Base-by-base conservation (phyloP, 257 asterid genomes). In the Haberlea rhodopensis region DNA sequence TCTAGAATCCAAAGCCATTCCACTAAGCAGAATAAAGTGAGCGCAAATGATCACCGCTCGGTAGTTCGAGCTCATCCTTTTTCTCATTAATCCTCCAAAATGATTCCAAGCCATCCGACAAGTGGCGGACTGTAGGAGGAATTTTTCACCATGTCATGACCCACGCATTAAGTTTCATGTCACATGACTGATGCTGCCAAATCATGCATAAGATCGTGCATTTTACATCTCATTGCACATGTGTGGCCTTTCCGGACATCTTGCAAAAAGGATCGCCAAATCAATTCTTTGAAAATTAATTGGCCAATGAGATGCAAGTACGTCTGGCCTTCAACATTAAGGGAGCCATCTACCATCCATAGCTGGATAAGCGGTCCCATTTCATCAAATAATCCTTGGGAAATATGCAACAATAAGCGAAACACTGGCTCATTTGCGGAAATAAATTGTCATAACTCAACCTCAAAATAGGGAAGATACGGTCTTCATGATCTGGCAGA, bases 381-480 rank as follows among this genome's bases (percentile, higher is more conserved):
- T 4, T 24, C 70, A 77, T 72, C 8, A 1, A 3, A 16, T 37
- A 23, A 59, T 58, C 73, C 53, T 76, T 59, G 32, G 63, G 73
- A 62, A 58, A 76, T 24, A 77, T 24, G 10, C 61, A 62, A 69
- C 73, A 77, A 13, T 68, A 76, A 1, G 19, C 70, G 60, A 72
- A 72, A 29, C 71, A 72, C 27, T 65, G 69, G 15, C 73, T 72
- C 58, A 68, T 28, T 0, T 57, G 67, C 11, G 27, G 24, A 0
- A 19, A 22, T 67, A 71, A 71, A 71, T 71, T 72, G 57, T 65
- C 61, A 51, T 65, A 72, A 58, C 72, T 65, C 43, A 72, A 32
- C 76, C 63, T 57, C 68, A 72, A 52, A 11, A 52, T 58, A 18
- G 68, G 68, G 24, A 64, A 23, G 22, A 48, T 37, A 19, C 13